Conservation (phyloP, 805 yeast species). For the Candida ovalis region DNA sequence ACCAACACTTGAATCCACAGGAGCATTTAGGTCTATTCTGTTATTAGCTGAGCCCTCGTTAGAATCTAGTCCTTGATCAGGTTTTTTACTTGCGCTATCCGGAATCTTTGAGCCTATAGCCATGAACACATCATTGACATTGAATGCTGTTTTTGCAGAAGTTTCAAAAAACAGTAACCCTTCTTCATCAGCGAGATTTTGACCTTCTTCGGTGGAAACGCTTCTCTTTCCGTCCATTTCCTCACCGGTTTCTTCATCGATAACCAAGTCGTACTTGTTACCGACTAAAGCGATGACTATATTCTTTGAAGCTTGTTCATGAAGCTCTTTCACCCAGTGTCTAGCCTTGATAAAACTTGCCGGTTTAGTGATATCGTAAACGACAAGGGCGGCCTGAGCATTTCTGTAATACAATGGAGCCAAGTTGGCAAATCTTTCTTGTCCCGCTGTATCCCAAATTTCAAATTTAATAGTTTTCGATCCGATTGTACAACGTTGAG, state of each 20-base stretch:
- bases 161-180: slow-evolving; percentile 89
- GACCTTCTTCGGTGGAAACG: slow-evolving; percentile 84
- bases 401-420: slow-evolving; percentile 98
- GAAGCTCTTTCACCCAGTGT: slow-evolving; percentile 96
- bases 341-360: slow-evolving; percentile 94
- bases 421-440: slow-evolving; percentile 90
- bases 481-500: slow-evolving; percentile 88
- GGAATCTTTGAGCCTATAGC: slow-evolving; percentile 90
- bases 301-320: slow-evolving; percentile 90
- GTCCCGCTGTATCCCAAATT: slow-evolving; percentile 98
- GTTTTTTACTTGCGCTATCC: slow-evolving; percentile 23
- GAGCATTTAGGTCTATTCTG: slow-evolving; percentile 37
- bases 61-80: slow-evolving; percentile 13
- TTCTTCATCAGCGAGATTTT: slow-evolving; percentile 85
- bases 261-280: slow-evolving; percentile 80
- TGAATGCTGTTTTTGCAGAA: slow-evolving; percentile 84
- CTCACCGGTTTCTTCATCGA: slow-evolving; percentile 42
- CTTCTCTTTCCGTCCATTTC: slow-evolving; percentile 58
- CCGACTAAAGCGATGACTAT: slow-evolving; percentile 93
- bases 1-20: slow-evolving; percentile 20
- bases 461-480: slow-evolving; percentile 86
- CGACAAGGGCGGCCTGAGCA: slow-evolving; percentile 95
- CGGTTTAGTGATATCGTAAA: slow-evolving; percentile 92
- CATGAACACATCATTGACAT: slow-evolving; percentile 87
- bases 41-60: slow-evolving; percentile 13